Conservation (phyloP, 169 alveolate genomes). For the Plasmodium chabaudi region DNA sequence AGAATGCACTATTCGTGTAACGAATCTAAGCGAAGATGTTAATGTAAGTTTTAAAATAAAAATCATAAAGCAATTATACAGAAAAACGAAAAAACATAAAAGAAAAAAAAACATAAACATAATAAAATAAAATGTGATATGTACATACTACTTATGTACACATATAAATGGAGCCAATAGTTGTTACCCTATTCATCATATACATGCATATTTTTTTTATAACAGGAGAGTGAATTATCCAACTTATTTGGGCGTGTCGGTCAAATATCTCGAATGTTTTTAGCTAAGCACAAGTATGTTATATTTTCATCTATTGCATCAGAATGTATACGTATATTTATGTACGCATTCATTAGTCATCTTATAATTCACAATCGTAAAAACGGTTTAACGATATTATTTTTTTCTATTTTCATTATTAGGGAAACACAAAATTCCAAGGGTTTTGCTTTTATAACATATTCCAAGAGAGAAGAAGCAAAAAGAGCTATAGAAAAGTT, state of each 20-base stretch:
- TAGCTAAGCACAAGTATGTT: slow-evolving; percentile 89
- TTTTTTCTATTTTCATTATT: slow-evolving; percentile 14
- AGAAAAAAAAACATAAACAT: background rate
- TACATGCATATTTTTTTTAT: background rate
- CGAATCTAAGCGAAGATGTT: slow-evolving; percentile 91
- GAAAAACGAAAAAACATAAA: background rate
- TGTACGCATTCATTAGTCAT: background rate
- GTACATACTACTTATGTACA: background rate
- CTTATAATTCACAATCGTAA: background rate
- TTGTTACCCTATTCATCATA: background rate
- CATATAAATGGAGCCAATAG: no score
- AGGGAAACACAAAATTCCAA: slow-evolving; percentile 91
- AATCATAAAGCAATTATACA: background rate
- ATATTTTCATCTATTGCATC: background rate
- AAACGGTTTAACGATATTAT: background rate
- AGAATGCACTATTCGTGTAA: slow-evolving; percentile 92
- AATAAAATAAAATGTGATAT: background rate
- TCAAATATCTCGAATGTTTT: slow-evolving; percentile 87
- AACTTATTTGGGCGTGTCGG: slow-evolving; percentile 91
- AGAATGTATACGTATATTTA: background rate
- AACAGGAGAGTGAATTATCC: slow-evolving; percentile 87
- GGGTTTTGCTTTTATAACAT: slow-evolving; percentile 93
- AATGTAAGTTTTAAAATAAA: slow-evolving; percentile 32
- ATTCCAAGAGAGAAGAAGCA: slow-evolving; percentile 90
- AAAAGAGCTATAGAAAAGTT: slow-evolving; percentile 89